Base-by-base conservation (phyloP, 139 green algal species). In the Chlorella sp. region DNA sequence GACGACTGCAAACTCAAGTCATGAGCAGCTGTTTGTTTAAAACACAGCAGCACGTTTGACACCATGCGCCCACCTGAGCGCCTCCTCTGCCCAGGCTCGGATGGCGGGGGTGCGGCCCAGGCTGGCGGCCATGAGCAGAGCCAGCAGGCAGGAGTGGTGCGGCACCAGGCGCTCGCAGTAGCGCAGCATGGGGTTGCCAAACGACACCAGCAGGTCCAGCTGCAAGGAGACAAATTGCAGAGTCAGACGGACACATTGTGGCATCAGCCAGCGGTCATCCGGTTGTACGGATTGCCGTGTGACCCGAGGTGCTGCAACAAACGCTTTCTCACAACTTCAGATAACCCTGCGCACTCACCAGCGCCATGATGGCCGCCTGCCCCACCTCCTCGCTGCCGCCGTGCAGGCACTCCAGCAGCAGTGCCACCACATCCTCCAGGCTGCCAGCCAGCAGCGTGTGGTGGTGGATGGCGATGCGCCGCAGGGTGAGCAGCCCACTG, bases 321-420 rank as follows among this genome's bases (percentile, higher is more conserved):
- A n/a, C n/a, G n/a, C n/a, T n/a, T n/a, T n/a, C n/a, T n/a, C n/a
- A n/a, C n/a, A n/a, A n/a, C n/a, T n/a, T n/a, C n/a, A n/a, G n/a
- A n/a, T n/a, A n/a, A n/a, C n/a, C n/a, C n/a, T n/a, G n/a, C n/a
- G n/a, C 51, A 11, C 51, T 60, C 51, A 60, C 51, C 77, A 83
- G 60, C 8, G 77, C 40, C 40, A 62, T 58, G 22, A 58, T 30
- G 22, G 77, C 77, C 20, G 77, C 77, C 56, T 83, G 77, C 7
- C 40, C 40, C 40, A 83, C 40, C 13, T 43, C 30, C 32, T 16
- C 56, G 34, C 58, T 64, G 6, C 60, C 41, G 58, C 77, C 77
- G 13, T 83, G 77, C 77, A 83, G 32, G 77, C 77, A 83, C 77
- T 83, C 77, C 60, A 83, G 65, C 58, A 83, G 60, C 77, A 83